Base-by-base conservation (phyloP, 192 early-diverging fungal genomes). In the Entomortierella beljakovae region DNA sequence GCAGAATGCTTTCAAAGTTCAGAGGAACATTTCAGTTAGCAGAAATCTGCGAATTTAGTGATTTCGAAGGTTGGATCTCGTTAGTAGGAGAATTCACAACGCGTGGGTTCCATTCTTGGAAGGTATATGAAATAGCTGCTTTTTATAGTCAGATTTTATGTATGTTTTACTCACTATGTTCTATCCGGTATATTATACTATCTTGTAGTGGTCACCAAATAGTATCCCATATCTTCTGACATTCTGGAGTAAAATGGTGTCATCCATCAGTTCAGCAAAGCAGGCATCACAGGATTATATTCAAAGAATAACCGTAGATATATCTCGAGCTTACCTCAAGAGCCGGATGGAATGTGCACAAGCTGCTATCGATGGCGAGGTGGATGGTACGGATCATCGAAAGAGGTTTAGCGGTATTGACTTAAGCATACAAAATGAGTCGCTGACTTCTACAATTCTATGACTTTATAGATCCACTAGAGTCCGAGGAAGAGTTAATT, bases 161-260 rank as follows among this genome's bases (percentile, higher is more conserved):
- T n/a, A n/a, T n/a, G n/a, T n/a, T n/a, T n/a, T n/a, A n/a, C n/a
- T n/a, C n/a, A n/a, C n/a, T n/a, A n/a, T n/a, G n/a, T 38, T 13
- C 13, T 13, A 38, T 8, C 13, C 13, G 13, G 37, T 38, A 8
- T 38, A 13, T 13, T 8, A 38, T 29, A 1, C 33, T n/a, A 22
- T 33, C 0, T 50, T 22, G 80, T 83, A 91, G 87, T 92, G 88
- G 84, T 87, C 91, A 48, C 86, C 93, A 35, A 90, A 94, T 73
- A 92, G 89, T 73, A 80, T 94, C 0, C 82, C 85, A 34, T 94
- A 94, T 61, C 67, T 96, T 34, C 80, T 96, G 62, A 89, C 87
- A 11, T 97, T 97, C 71, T 97, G 95, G 95, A 90, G 92, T 26
- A 95, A 93, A 77, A 92, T 95, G 56, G 83, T 88, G 20, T 82